A percentile compares a stretch with the other conserved stretches of the same genome.
phyloP scores from a whole-genome alignment of 164 flowering plant species.

The Liriodendron chinense region DNA sequence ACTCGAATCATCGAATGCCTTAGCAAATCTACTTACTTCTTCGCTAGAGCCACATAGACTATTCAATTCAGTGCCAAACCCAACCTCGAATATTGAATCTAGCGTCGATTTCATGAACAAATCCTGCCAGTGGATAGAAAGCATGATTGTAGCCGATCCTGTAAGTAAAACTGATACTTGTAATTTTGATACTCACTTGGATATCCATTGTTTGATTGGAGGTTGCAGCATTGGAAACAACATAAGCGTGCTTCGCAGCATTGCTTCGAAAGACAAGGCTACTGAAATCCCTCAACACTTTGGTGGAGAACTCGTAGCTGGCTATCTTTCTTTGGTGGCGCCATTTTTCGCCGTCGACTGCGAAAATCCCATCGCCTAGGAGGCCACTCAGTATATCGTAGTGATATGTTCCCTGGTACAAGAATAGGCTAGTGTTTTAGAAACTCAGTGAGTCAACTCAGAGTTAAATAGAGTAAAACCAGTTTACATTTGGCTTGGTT shows the following conservation, averaged over 20 bases:
- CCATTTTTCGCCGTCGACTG: slow-evolving; percentile 57
- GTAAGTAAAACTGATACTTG: neutral
- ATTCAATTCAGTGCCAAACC: slow-evolving; percentile 63
- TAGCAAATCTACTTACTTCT: slow-evolving; percentile 35
- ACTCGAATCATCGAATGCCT: slow-evolving; percentile 65
- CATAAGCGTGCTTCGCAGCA: slow-evolving; percentile 26
- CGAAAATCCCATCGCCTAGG: slow-evolving; percentile 42
- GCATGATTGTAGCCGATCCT: neutral
- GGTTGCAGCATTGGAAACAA: slow-evolving; percentile 14
- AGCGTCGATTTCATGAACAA: slow-evolving; percentile 47
- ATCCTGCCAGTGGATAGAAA: slow-evolving; percentile 32
- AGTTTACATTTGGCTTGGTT: too few species aligned
- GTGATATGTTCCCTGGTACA: slow-evolving; percentile 3
- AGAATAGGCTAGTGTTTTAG: neutral
- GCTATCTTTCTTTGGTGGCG: slow-evolving; percentile 40
- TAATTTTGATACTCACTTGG: slow-evolving; percentile 20
- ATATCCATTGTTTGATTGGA: slow-evolving; percentile 18
- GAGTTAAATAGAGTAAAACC: too few species aligned
- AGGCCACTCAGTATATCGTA: slow-evolving; percentile 5
- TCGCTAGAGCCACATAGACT: slow-evolving; percentile 43
- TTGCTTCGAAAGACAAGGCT: slow-evolving; percentile 22
- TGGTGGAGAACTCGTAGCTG: slow-evolving; percentile 46
- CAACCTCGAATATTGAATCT: slow-evolving; percentile 73
- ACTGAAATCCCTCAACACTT: slow-evolving; percentile 30
- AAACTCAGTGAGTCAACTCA: slow-evolving; percentile 1